These are phyloP conservation scores for Trichosporon sp. DNA, from an alignment of 1,284 basidiomycete genomes.

Conservation along the genomic window DNA sequence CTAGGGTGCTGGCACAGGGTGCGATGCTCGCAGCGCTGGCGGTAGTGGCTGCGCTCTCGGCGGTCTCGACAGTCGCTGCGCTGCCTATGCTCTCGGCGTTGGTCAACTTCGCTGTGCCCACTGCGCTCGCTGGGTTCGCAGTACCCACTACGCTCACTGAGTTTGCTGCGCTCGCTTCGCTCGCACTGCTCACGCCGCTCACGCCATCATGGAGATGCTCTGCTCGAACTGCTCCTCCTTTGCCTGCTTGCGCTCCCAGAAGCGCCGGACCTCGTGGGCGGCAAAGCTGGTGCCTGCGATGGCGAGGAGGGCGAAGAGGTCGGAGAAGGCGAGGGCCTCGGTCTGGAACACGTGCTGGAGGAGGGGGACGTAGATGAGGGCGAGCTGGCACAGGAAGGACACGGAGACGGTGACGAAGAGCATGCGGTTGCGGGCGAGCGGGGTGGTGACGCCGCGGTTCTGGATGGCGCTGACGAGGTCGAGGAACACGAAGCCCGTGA, in stretches of 20 bases:
- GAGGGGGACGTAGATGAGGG: conserved; percentile 81
- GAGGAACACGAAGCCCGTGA: conserved; percentile 93
- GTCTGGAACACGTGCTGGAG: conserved; percentile 95
- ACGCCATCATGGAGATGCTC: neutral
- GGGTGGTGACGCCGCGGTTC: conserved; percentile 81
- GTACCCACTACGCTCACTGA: neutral
- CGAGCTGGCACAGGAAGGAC: conserved; percentile 76
- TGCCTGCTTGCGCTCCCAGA: conserved; percentile 62
- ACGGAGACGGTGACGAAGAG: conserved; percentile 77
- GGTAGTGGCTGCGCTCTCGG: neutral
- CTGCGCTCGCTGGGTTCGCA: neutral
- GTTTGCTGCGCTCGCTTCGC: neutral
- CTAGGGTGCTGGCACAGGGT: too few species aligned
- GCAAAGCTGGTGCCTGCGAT: conserved; percentile 66
- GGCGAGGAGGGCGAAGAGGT: conserved; percentile 68
- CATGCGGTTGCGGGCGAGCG: conserved; percentile 78
- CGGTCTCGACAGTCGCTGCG: too few species aligned
- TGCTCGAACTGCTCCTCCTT: conserved; percentile 30
- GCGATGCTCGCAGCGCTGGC: too few species aligned
- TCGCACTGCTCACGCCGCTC: too few species aligned
- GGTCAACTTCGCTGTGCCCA: neutral
- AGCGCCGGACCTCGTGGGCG: conserved; percentile 73
- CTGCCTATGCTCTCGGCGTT: neutral
- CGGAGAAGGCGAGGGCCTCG: conserved; percentile 63
- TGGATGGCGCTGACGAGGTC: conserved; percentile 93